Conservation (phyloP, 2,329 filamentous ascomycete genomes). For the Colletotrichum costaricense region DNA sequence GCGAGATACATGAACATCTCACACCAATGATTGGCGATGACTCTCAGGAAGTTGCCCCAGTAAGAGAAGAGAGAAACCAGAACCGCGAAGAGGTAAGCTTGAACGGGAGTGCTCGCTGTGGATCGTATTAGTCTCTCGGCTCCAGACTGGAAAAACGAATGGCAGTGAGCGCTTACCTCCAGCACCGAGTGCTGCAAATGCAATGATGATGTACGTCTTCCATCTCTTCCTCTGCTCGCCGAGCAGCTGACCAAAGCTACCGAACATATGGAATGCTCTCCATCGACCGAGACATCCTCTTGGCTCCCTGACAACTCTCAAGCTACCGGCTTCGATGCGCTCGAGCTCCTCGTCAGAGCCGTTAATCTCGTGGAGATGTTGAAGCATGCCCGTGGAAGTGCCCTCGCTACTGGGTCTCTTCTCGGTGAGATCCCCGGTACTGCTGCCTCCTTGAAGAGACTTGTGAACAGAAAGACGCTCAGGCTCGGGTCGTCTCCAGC, state of each 20-base stretch:
- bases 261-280: conserved; percentile 19
- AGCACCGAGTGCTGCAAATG: conserved; percentile 30
- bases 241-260: conserved; percentile 30
- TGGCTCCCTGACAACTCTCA: conserved; percentile 20
- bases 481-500: conserved; percentile 28
- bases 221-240: conserved; percentile 33
- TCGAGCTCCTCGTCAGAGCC: conserved; percentile 31
- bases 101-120: conserved; percentile 28
- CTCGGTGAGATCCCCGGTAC: conserved; percentile 26
- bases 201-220: conserved; percentile 30
- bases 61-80: conserved; percentile 32
- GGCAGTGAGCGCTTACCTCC: conserved; percentile 7
- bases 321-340: neutral
- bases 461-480: neutral
- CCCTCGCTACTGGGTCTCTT: conserved; percentile 26
- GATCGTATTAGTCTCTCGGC: neutral
- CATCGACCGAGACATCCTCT: conserved; percentile 2
- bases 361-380: conserved; percentile 10
- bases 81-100: conserved; percentile 34
- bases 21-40: conserved; percentile 53
- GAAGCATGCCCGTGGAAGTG: conserved; percentile 13
- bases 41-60: conserved; percentile 28
- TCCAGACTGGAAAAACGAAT: neutral
- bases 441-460: conserved; percentile 15
- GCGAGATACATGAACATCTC: conserved; percentile 33